These are phyloP conservation scores for Guyanaporus albipodus DNA, from an alignment of 768 basidiomycete species.

Conservation along the genomic window DNA sequence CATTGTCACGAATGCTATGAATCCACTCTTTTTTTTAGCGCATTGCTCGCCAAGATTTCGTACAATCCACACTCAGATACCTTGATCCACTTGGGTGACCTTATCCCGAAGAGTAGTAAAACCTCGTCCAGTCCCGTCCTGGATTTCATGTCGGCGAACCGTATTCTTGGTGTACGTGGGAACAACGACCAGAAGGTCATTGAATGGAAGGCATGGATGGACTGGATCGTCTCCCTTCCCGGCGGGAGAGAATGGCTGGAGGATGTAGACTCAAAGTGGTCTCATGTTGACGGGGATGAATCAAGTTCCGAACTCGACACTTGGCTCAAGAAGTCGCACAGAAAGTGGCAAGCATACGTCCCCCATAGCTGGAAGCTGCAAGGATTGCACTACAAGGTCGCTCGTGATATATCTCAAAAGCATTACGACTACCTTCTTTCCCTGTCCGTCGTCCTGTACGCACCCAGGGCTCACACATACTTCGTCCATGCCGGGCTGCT, in stretches of 20 bases:
- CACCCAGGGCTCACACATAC: slow-evolving; percentile 70
- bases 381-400: slow-evolving; percentile 73
- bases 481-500: slow-evolving; percentile 85
- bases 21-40: slow-evolving; percentile 34
- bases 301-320: slow-evolving; percentile 21
- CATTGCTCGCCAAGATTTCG: slow-evolving; percentile 56
- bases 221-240: slow-evolving; percentile 59
- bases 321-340: slow-evolving; percentile 38
- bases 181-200: slow-evolving; percentile 93
- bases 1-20: background rate
- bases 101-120: slow-evolving; percentile 60
- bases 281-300: slow-evolving; percentile 29
- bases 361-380: slow-evolving; percentile 74
- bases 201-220: slow-evolving; percentile 85
- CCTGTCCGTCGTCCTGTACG: slow-evolving; percentile 72
- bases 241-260: slow-evolving; percentile 52
- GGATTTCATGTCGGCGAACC: slow-evolving; percentile 56
- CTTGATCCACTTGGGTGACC: slow-evolving; percentile 81
- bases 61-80: slow-evolving; percentile 62
- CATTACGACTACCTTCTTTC: slow-evolving; percentile 71
- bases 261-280: slow-evolving; percentile 45
- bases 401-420: slow-evolving; percentile 54
- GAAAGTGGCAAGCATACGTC: slow-evolving; percentile 46
- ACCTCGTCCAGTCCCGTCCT: slow-evolving; percentile 61
- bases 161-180: slow-evolving; percentile 79